Percentiles rank a stretch among this genome's conserved stretches.
Evolutionary conservation across 2,329 filamentous ascomycete species (phyloP).

Genomic region (Colletotrichum musicola): DNA sequence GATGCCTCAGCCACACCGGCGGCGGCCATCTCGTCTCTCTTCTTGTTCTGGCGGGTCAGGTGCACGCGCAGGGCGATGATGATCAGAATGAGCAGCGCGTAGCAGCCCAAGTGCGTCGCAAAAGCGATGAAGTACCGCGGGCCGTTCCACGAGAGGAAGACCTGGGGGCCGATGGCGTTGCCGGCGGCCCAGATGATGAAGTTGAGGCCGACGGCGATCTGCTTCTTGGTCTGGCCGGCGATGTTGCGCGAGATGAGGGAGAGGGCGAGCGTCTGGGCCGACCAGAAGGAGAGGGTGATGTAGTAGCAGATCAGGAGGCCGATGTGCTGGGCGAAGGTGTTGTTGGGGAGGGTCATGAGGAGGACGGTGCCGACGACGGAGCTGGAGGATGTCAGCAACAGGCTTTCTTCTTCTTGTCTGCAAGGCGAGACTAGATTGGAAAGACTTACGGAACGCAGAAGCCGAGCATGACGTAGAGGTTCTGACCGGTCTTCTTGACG

Average conservation of each 20-base stretch:
- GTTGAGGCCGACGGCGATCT: conserved; percentile 75
- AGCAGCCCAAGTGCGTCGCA: conserved; percentile 77
- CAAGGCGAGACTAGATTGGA: not conserved
- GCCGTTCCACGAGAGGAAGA: conserved; percentile 70
- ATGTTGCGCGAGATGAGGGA: conserved; percentile 78
- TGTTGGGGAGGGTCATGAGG: conserved; percentile 75
- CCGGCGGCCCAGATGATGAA: conserved; percentile 78
- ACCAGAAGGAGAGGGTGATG: conserved; percentile 83
- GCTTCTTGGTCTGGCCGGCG: conserved; percentile 81
- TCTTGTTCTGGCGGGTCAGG: conserved; percentile 68
- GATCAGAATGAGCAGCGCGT: conserved; percentile 69
- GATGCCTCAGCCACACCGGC: conserved; percentile 55
- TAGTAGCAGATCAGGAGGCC: conserved; percentile 82
- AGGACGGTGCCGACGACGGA: conserved; percentile 80
- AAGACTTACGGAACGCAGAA: conserved; percentile 73
- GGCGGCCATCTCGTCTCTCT: conserved; percentile 62
- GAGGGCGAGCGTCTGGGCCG: conserved; percentile 75
- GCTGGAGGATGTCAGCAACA: conserved; percentile 48
- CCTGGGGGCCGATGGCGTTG: conserved; percentile 76
- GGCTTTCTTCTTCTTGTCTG: not conserved
- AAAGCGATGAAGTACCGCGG: conserved; percentile 79
- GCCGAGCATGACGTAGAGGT: conserved; percentile 73
- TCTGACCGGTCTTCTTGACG: conserved; percentile 77
- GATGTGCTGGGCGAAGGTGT: conserved; percentile 68
- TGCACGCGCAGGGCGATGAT: conserved; percentile 71